These are phyloP conservation scores for Galerina sulciceps DNA, from an alignment of 768 basidiomycete genomes.

Conservation along the genomic window DNA sequence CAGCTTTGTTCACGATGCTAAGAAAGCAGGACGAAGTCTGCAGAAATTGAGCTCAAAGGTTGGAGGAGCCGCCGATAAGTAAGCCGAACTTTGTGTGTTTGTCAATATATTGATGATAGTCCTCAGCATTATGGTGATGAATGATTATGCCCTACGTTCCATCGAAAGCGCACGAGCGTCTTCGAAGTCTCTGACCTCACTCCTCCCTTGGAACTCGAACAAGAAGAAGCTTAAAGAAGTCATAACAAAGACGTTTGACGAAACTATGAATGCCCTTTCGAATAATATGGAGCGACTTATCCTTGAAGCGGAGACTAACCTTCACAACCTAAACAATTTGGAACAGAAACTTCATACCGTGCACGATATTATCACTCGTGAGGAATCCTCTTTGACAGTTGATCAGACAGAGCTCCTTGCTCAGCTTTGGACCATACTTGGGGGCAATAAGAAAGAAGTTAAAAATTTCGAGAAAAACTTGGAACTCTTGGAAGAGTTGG, in stretches of 20 bases:
- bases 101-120: neutral
- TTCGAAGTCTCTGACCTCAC: slow-evolving; percentile 33
- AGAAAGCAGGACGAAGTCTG: slow-evolving; percentile 59
- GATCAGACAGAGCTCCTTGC: slow-evolving; percentile 61
- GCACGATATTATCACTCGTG: slow-evolving; percentile 63
- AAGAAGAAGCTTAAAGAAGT: slow-evolving; percentile 43
- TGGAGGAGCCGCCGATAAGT: slow-evolving; percentile 79
- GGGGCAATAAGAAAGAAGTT: slow-evolving; percentile 58
- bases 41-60: slow-evolving; percentile 68
- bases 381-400: slow-evolving; percentile 48
- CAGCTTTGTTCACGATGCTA: slow-evolving; percentile 65
- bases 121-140: slow-evolving; percentile 73
- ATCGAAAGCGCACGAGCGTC: slow-evolving; percentile 49
- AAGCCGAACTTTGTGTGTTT: slow-evolving; percentile 25
- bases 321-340: slow-evolving; percentile 59
- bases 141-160: slow-evolving; percentile 66
- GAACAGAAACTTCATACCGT: slow-evolving; percentile 63
- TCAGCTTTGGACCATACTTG: slow-evolving; percentile 71
- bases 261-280: slow-evolving; percentile 66
- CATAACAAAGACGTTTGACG: slow-evolving; percentile 56
- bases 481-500: slow-evolving; percentile 55
- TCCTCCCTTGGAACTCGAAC: slow-evolving; percentile 43
- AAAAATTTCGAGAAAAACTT: slow-evolving; percentile 57
- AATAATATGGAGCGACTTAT: slow-evolving; percentile 57
- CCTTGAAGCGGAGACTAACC: slow-evolving; percentile 66